Conservation (phyloP, 352 stramenopile species). For the Pythium phragmitis region DNA sequence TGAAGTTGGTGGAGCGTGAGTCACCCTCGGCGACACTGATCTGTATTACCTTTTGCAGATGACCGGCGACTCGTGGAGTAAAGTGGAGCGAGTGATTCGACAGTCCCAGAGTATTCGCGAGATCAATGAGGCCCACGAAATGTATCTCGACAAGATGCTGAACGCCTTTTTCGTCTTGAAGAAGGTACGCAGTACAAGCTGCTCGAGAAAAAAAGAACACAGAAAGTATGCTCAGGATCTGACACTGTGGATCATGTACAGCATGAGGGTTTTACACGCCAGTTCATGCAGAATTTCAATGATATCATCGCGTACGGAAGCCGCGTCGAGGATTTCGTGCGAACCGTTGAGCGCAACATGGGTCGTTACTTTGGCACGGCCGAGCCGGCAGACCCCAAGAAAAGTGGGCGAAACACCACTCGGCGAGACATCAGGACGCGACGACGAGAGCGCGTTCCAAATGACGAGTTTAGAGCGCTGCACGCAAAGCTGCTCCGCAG, state of each 20-base stretch:
- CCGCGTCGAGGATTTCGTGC: constrained; percentile 52
- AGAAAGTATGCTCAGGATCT: background rate
- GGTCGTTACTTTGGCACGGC: constrained; percentile 32
- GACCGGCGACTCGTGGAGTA: constrained; percentile 26
- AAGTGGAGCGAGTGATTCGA: constrained; percentile 23
- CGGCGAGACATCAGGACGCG: constrained; percentile 3
- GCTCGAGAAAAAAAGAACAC: background rate
- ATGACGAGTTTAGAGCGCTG: constrained; percentile 14
- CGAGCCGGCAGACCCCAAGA: background rate
- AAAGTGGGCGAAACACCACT: background rate
- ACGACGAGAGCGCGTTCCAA: constrained; percentile 7
- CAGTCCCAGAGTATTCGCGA: constrained; percentile 33
- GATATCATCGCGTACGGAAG: constrained; percentile 65
- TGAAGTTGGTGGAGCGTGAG: background rate
- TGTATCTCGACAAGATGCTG: constrained; percentile 60
- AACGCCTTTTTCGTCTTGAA: constrained; percentile 71
- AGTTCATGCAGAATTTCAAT: constrained; percentile 73
- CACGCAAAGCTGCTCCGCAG: constrained; percentile 30
- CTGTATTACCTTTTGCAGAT: constrained; percentile 22
- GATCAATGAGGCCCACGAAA: constrained; percentile 62
- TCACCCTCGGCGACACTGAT: background rate
- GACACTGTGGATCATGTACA: constrained; percentile 20
- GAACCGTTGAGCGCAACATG: constrained; percentile 46
- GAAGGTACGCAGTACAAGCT: constrained; percentile 42
- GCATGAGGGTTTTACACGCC: constrained; percentile 63